Percentiles rank a stretch among this genome's conserved stretches.
Conservation (phyloP, 192 early-diverging fungal species). For the Coemansia sp. region DNA sequence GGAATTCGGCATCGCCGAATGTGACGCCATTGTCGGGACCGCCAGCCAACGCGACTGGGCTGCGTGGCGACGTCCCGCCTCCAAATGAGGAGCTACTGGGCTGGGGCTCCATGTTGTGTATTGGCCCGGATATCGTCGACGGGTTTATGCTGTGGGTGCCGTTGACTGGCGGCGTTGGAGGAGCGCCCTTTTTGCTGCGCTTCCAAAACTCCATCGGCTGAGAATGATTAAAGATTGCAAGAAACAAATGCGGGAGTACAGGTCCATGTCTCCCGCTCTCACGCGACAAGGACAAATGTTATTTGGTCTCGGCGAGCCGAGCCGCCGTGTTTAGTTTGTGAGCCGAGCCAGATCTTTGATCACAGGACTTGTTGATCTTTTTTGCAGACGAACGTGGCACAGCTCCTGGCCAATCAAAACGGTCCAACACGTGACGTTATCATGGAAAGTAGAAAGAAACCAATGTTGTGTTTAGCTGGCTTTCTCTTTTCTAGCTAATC, state of each 20-base stretch:
- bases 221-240: background rate
- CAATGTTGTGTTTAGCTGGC: too few relatives aligned
- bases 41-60: background rate
- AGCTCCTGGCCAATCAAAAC: slow-evolving; percentile 14
- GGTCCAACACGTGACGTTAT: slow-evolving; percentile 16
- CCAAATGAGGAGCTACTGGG: background rate
- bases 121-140: slow-evolving; percentile 44
- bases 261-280: too few relatives aligned
- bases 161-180: background rate
- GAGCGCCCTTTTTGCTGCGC: slow-evolving; percentile 46
- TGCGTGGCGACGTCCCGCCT: slow-evolving; percentile 9
- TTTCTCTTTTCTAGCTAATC: too few relatives aligned
- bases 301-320: too few relatives aligned
- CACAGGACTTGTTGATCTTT: background rate
- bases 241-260: background rate
- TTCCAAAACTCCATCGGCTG: slow-evolving; percentile 48
- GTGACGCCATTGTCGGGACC: background rate
- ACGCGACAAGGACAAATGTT: too few relatives aligned
- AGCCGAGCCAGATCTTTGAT: background rate
- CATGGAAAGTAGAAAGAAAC: background rate
- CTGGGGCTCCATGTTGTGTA: slow-evolving; percentile 39
- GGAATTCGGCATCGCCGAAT: slow-evolving; percentile 36
- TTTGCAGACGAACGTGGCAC: slow-evolving; percentile 15
- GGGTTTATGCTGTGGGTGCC: slow-evolving; percentile 24
- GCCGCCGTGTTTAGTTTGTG: background rate